These are phyloP conservation scores for Wickerhamiella lipophila DNA, from an alignment of 805 yeast genomes.

Conservation along the genomic window DNA sequence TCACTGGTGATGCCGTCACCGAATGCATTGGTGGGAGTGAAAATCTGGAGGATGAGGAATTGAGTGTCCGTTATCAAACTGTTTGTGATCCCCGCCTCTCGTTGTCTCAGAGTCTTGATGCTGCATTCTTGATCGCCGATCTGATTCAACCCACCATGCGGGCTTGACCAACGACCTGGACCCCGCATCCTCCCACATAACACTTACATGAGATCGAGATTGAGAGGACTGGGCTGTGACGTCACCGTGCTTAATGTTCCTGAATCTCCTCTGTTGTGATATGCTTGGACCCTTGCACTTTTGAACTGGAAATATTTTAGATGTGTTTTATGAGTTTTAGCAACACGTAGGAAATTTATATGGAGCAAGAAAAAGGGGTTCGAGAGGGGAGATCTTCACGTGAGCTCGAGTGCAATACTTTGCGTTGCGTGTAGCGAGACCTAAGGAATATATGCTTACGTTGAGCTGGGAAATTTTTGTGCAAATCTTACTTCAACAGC, in stretches of 20 bases:
- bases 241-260: not conserved
- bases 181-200: too few species aligned
- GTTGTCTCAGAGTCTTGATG: conserved; percentile 31
- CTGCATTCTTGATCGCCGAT: conserved; percentile 33
- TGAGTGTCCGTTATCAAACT: conserved; percentile 32
- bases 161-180: too few species aligned
- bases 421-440: too few species aligned
- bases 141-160: not conserved
- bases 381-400: too few species aligned
- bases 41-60: conserved; percentile 29
- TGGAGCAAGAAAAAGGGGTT: too few species aligned
- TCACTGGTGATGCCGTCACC: conserved; percentile 35
- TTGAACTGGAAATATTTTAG: not conserved
- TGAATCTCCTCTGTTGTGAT: not conserved
- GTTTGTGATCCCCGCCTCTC: conserved; percentile 35
- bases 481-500: too few species aligned
- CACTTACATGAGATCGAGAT: too few species aligned
- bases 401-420: too few species aligned
- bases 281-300: not conserved
- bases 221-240: too few species aligned
- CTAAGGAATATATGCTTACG: too few species aligned
- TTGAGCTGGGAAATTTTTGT: too few species aligned
- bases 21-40: conserved; percentile 35
- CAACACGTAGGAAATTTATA: not conserved
- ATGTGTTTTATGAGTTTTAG: not conserved